Conservation (phyloP, 225 moss, liverwort and hornwort species). For the Polytrichum formosum region DNA sequence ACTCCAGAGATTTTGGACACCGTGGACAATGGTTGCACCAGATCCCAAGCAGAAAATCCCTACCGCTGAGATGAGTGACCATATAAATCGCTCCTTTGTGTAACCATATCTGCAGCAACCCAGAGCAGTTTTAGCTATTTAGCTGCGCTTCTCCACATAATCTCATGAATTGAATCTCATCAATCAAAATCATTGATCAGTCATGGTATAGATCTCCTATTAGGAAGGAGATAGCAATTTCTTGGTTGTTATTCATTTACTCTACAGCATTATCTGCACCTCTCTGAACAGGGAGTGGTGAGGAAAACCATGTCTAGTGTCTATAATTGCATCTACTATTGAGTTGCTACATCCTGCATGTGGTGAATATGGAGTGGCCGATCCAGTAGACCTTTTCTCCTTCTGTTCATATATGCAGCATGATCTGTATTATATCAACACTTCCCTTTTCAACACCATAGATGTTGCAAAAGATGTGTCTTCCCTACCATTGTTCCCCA, state of each 20-base stretch:
- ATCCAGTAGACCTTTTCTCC: too few species aligned
- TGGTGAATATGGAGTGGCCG: too few species aligned
- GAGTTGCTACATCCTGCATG: too few species aligned
- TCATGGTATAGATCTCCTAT: too few species aligned
- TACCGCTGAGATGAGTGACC: slow-evolving; percentile 98
- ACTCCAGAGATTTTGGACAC: slow-evolving; percentile 83
- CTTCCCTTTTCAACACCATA: neutral
- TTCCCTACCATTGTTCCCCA: neutral
- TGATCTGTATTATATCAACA: neutral
- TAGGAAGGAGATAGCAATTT: too few species aligned
- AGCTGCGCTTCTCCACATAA: neutral
- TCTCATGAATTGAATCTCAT: neutral
- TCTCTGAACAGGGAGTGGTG: too few species aligned
- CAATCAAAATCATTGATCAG: neutral
- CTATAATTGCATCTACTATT: too few species aligned
- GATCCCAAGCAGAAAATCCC: slow-evolving; percentile 99
- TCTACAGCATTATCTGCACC: too few species aligned
- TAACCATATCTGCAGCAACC: slow-evolving; percentile 80
- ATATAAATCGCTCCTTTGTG: slow-evolving; percentile 93
- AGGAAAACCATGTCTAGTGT: too few species aligned
- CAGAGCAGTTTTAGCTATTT: slow-evolving; percentile 11
- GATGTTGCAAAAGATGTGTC: neutral
- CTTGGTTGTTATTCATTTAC: too few species aligned
- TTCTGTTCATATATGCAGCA: too few species aligned
- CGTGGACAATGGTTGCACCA: slow-evolving; percentile 98